Evolutionary conservation across 352 stramenopile genomes (phyloP), one percentile per base, ranked within the genome.

Genomic region (Phytopythium chamaehyphon): DNA sequence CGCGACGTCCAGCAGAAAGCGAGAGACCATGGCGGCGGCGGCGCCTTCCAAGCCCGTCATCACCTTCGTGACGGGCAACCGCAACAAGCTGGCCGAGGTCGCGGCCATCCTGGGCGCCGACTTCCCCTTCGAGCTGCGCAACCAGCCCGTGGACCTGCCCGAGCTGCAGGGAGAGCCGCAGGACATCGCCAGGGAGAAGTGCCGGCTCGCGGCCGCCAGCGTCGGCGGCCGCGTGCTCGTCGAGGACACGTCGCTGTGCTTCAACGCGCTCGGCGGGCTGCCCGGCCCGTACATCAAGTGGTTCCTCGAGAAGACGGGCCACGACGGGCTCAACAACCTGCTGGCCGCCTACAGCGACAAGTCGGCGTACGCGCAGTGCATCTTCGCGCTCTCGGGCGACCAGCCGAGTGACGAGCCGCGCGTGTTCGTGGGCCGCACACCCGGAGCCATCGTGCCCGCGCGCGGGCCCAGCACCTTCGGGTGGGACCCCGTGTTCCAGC

Each of bases 221-320:
- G 71, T 96, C 40, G 56, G 82, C 31, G 93, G 95, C 9, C 71
- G 94, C 6, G 92, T 97, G 43, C 86, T 99, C 35, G 95, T 97
- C 22, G 96, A 99, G 71, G 96, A 99, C 74, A 98, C 95, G 36
- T 97, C 86, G 45, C 73, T 99, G 6, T 98, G 95, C 76, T 99
- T 98, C 71, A 97, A 97, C 62, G 96, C 95, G 46, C 79, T 99
- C 6, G 66, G 86, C 37, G 95, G 89, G 0, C 83, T 99, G 1
- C 96, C 96, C 0, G 96, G 96, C 0, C 92, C 95, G 22, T 99
- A 99, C 75, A 96, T 98, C 59, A 99, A 99, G 76, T 98, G 96
- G 93, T 99, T 99, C 60, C 73, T 99, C 10, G 90, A 98, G 36
- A 98, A 97, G 62, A 97, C 86, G 52, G 93, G 93, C 51, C 92